Base-by-base conservation (phyloP, 2,329 filamentous ascomycete species). In the Cordyceps pruinosa region DNA sequence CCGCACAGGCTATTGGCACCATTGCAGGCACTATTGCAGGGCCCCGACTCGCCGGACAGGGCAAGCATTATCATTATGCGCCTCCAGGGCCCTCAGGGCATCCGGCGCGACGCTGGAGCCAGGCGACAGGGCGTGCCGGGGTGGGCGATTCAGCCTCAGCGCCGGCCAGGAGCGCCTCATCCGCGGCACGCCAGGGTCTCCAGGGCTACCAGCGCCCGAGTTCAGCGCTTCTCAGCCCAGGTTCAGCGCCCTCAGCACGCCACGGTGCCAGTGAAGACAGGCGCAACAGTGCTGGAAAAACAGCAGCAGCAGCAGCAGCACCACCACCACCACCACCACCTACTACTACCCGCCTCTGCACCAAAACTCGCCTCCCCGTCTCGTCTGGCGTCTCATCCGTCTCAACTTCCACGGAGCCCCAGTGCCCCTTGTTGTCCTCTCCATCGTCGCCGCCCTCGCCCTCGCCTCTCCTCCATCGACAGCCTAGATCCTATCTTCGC, bases 401-500 rank as follows among this genome's bases (percentile, higher is more conserved):
- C 17, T 46, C 51, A 23, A 34, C 32, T 13, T 42, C 55, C 7
- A 52, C 39, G 6, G 47, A 42, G 5, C 46, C 46, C 35, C 19
- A 57, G n/a, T 25, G 56, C 39, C 47, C 32, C 47, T 39, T 47
- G 26, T 13, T n/a, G 7, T 8, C 37, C n/a, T 41, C 28, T 10
- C n/a, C n/a, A n/a, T n/a, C n/a, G n/a, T 32, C 28, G 28, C 28
- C 28, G 28, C 28, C 34, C 34, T 35, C 19, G 25, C 19, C 45
- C 45, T 23, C 56, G 35, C 32, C 56, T 17, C 39, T 57, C 48
- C 47, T 34, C 32, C 45, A 55, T 61, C 39, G 42, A 39, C 42
- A 30, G 47, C 58, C 57, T 52, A 58, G 46, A 57, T 58, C 59
- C 49, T 58, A 60, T 37, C 57, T 59, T 8, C 47, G 26, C 19